Conservation (phyloP, 176 grass and related monocot genomes). For the Guadua angustifolia region DNA sequence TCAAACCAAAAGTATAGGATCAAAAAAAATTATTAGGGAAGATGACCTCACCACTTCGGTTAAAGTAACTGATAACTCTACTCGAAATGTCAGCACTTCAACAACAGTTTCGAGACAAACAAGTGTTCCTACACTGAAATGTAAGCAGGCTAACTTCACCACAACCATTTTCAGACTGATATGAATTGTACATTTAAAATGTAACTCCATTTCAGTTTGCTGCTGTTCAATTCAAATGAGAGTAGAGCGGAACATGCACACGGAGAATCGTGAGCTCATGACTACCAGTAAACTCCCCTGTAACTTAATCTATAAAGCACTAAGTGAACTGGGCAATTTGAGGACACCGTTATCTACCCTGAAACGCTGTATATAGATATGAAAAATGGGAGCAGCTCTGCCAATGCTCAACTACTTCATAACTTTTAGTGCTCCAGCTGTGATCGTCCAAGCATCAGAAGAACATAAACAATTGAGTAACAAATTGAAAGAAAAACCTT, state of each 20-base stretch:
- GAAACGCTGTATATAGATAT: background rate
- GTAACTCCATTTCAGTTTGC: background rate
- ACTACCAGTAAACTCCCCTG: background rate
- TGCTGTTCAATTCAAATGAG: background rate
- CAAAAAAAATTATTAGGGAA: background rate
- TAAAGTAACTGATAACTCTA: background rate
- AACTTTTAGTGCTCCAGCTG: background rate
- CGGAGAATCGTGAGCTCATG: background rate
- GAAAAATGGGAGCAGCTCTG: background rate
- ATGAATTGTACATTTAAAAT: conserved; percentile 11
- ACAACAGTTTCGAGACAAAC: background rate
- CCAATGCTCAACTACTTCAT: background rate
- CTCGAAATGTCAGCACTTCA: background rate
- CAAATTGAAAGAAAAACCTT: conserved; percentile 35
- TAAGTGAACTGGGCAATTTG: background rate
- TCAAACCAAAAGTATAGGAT: background rate
- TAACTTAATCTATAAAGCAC: background rate
- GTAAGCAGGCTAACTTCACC: background rate
- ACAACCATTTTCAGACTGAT: background rate
- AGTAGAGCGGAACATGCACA: conserved; percentile 8
- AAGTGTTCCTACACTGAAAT: background rate
- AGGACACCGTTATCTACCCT: background rate
- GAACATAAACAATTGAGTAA: background rate
- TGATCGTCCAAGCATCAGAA: background rate
- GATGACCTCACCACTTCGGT: background rate